A percentile compares a stretch with the other conserved stretches of the same genome.
Conservation (phyloP, 306 rosid genomes). For the Castanea sativa region DNA sequence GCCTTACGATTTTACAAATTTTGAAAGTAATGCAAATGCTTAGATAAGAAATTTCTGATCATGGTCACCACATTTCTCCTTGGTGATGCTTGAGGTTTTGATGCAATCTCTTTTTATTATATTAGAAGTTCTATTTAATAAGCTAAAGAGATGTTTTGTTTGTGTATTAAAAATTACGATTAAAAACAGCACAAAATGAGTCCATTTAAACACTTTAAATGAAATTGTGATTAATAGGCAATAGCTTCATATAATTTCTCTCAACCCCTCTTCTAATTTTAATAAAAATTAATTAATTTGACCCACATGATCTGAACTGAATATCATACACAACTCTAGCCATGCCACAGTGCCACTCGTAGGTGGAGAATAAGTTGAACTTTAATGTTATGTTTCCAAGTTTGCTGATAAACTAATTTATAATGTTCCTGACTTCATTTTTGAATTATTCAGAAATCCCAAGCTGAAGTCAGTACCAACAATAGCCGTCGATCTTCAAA, state of each 20-base stretch:
- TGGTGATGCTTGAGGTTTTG: not conserved
- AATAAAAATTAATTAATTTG: not conserved
- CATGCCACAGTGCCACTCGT: constrained; percentile 17
- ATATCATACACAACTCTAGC: constrained; percentile 3
- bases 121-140: no score
- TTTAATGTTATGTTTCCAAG: constrained; percentile 14
- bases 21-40: not conserved
- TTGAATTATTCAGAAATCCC: constrained; percentile 44
- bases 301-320: not conserved
- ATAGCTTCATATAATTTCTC: no score
- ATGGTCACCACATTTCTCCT: not conserved
- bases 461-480: constrained; percentile 54
- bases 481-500: constrained; percentile 54
- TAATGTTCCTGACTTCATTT: constrained; percentile 13
- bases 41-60: not conserved
- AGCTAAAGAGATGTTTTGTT: not conserved
- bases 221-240: no score
- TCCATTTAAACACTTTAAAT: no score
- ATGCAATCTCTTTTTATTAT: not conserved
- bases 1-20: not conserved
- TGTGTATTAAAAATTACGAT: not conserved
- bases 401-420: constrained; percentile 2
- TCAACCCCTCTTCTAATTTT: not conserved
- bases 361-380: constrained; percentile 2
- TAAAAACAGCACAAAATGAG: not conserved